Evolutionary conservation across 805 yeast species (phyloP), one percentile per base, ranked within the genome.

Genomic region (Pichia ethanolica): DNA sequence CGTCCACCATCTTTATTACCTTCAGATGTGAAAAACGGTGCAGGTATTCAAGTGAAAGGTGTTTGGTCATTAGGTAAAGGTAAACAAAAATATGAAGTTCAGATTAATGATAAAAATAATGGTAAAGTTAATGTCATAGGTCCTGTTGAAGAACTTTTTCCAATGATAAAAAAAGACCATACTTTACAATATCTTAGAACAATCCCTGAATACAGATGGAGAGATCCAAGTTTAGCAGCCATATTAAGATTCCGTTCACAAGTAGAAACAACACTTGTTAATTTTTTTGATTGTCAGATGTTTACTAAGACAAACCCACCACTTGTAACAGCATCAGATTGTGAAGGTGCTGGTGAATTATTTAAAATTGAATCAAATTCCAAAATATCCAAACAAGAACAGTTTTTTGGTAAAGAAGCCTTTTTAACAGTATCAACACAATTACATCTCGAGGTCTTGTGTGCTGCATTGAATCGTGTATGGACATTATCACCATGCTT

Each of bases 331-430:
- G 73, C 87, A 10, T 80, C 95, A 1, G 99, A 93, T 64, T 91
- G 98, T 63, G 99, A 93, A 68, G 98, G 99, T 14, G 97, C 96
- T 4, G 98, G 98, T 5, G 98, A 93, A 62, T 78, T 86, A 53
- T 93, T 93, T 56, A 69, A 68, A 42, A 68, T 90, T 10, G 71
- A 67, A 44, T 55, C 75, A 1, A 62, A 59, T 5, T 55, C 66
- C 25, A 53, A 62, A 30, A 48, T 51, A 12, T 41, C 11, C 3
- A 53, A 50, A 42, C 46, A 45, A 48, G 68, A 52, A 54, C 53
- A 25, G 50, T 88, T 86, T 59, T 87, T 86, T 59, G 88, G 83
- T 1, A 77, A 77, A 50, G 72, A 76, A 4, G 77, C 91, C 0
- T 88, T 75, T 56, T 69, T 93, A 49, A 86, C 98, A 0, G 99